Conservation (phyloP, 2,329 filamentous ascomycete genomes). For the Ceratocystis colombiana region DNA sequence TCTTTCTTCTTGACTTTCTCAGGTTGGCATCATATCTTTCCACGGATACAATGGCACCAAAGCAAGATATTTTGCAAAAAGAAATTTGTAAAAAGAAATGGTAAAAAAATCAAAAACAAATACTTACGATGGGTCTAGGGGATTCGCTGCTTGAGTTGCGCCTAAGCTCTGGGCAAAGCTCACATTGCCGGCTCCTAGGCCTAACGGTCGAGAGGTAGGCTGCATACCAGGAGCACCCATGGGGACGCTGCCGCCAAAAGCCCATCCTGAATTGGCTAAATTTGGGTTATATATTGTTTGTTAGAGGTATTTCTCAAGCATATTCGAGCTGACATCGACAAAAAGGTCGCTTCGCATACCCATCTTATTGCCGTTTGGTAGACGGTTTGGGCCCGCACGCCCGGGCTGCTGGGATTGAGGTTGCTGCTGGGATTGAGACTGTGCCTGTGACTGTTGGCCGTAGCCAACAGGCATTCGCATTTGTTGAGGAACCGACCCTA, state of each 20-base stretch:
- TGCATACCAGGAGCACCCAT: constrained; percentile 49
- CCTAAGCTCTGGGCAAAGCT: constrained; percentile 58
- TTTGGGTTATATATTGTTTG: neutral
- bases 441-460: constrained; percentile 32
- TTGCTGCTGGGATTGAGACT: constrained; percentile 9
- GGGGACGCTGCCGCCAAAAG: constrained; percentile 51
- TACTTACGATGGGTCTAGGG: constrained; percentile 54
- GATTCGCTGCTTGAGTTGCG: constrained; percentile 52
- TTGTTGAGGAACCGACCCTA: constrained; percentile 52
- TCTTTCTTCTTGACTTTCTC: no score
- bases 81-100: no score
- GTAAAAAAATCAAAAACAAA: neutral
- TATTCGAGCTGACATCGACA: no score
- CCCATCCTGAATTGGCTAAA: constrained; percentile 42
- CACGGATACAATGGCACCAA: no score
- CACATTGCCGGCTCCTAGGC: constrained; percentile 43
- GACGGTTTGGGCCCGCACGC: constrained; percentile 46
- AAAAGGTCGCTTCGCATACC: constrained; percentile 36
- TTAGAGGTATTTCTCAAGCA: no score
- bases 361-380: constrained; percentile 54
- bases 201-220: constrained; percentile 42
- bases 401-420: constrained; percentile 47
- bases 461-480: constrained; percentile 53
- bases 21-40: no score
- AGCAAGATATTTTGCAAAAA: no score